Base-by-base conservation (phyloP, 148 eudicot genomes). In the Cornus suecica region DNA sequence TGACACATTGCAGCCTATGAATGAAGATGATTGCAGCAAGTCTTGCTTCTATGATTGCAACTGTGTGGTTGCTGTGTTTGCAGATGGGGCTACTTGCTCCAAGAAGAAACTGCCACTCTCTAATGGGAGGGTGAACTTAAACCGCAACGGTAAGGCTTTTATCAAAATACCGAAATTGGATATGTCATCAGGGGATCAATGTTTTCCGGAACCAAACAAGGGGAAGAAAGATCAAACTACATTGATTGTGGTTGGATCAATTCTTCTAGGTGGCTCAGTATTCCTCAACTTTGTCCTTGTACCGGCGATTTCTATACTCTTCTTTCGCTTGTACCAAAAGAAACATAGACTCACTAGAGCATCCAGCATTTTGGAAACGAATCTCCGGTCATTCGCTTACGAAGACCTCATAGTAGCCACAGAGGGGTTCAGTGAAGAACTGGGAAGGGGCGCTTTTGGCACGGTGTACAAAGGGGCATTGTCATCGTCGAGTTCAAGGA, bases 31-130 rank as follows among this genome's bases (percentile, higher is more conserved):
- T 0, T 83, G 85, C 69, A 68, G 62, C 2, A 25, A 5, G 16
- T 34, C 80, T 56, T 83, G 85, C 62, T 52, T 83, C 54, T 20
- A 41, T 22, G 85, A 83, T 72, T 79, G 82, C 56, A 45, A 70
- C 4, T 83, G 85, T 66, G 79, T 48, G 25, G 82, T 72, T 58
- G 74, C 85, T 15, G 65, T 75, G 10, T 45, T 10, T 64, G 62
- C 51, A 37, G 42, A 71, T 54, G 64, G n/a, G n/a, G n/a, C n/a
- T n/a, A n/a, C n/a, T n/a, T 83, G 85, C 54, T 68, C 77, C 77
- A 83, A 79, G 52, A 83, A 83, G 78, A 83, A 73, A 69, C 67
- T 83, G 42, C 85, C 85, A n/a, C 58, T 83, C 18, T 75, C 82
- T 9, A 79, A 76, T 42, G 85, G 85, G 37, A 83, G 82, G 63